phyloP scores from a whole-genome alignment of 2,329 filamentous ascomycete genomes.

The Aspergillus sp. region DNA sequence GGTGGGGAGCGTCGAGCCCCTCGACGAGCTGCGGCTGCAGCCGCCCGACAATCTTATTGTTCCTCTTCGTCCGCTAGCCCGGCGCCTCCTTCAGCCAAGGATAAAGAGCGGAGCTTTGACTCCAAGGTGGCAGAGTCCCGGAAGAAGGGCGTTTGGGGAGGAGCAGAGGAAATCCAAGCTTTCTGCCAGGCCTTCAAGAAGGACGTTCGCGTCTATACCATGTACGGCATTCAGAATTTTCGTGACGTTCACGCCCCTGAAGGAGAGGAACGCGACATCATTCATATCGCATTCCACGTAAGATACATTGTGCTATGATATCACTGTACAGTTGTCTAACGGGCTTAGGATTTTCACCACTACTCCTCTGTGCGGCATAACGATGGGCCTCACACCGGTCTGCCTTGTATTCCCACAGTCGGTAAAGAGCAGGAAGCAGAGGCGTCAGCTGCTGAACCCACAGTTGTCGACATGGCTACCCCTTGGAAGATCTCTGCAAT shows the following conservation, averaged over 20 bases:
- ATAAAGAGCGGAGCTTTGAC: conserved; percentile 60
- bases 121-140: conserved; percentile 62
- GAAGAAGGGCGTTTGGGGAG: conserved; percentile 62
- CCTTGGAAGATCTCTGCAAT: conserved; percentile 61
- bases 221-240: conserved; percentile 43
- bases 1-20: conserved; percentile 60
- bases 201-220: conserved; percentile 63
- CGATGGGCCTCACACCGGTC: conserved; percentile 59
- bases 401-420: conserved; percentile 48
- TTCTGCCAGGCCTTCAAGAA: conserved; percentile 63
- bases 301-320: conserved; percentile 28
- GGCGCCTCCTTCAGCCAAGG: conserved; percentile 48
- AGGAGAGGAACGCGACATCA: conserved; percentile 36
- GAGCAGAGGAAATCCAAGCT: conserved; percentile 67
- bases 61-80: conserved; percentile 49
- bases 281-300: conserved; percentile 67
- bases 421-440: conserved; percentile 14
- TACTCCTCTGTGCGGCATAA: conserved; percentile 67
- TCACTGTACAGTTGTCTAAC: conserved; percentile 12
- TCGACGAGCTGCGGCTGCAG: conserved; percentile 50
- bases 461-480: conserved; percentile 43
- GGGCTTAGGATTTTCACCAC: conserved; percentile 60
- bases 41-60: conserved; percentile 52
- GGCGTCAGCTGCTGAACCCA: conserved; percentile 13
- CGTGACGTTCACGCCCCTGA: conserved; percentile 48